These are phyloP conservation scores for Achaetomium macrosporum DNA, from an alignment of 2,329 filamentous ascomycete species.

Conservation along the genomic window DNA sequence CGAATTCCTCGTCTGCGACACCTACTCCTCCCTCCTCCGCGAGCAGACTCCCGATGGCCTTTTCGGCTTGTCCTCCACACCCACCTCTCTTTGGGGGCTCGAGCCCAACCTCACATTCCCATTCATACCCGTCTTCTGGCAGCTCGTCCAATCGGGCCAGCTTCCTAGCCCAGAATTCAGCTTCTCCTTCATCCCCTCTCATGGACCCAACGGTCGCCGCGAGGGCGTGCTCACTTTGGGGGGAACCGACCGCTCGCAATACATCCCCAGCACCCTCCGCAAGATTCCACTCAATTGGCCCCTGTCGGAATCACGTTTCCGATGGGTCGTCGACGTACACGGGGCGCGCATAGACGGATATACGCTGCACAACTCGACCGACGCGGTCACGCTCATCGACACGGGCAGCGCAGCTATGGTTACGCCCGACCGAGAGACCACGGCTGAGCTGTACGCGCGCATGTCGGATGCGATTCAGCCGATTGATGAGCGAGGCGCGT, in stretches of 20 bases:
- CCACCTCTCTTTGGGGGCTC: constrained; percentile 10
- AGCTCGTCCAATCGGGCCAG: constrained; percentile 24
- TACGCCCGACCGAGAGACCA: constrained; percentile 27
- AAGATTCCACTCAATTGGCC: constrained; percentile 24
- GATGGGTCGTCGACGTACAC: constrained; percentile 27
- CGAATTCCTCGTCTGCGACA: constrained; percentile 29
- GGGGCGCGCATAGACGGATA: constrained; percentile 25
- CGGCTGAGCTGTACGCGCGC: constrained; percentile 27
- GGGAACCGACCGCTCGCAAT: constrained; percentile 28
- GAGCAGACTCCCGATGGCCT: constrained; percentile 30
- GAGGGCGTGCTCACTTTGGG: constrained; percentile 31
- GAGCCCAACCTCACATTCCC: not conserved
- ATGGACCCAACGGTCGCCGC: constrained; percentile 3
- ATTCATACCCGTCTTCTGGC: constrained; percentile 26
- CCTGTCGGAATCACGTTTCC: constrained; percentile 12
- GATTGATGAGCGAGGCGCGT: constrained; percentile 29
- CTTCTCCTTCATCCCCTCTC: constrained; percentile 23
- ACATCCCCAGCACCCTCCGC: constrained; percentile 24
- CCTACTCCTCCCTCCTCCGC: constrained; percentile 26
- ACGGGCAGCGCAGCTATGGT: constrained; percentile 30
- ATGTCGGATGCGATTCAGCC: constrained; percentile 29
- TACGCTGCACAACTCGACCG: constrained; percentile 16
- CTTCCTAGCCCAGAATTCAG: constrained; percentile 27
- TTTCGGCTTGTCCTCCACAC: constrained; percentile 27
- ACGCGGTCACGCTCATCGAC: constrained; percentile 28